These are phyloP conservation scores for Citrus hindsii DNA, from an alignment of 345 rosid species.

Conservation along the genomic window DNA sequence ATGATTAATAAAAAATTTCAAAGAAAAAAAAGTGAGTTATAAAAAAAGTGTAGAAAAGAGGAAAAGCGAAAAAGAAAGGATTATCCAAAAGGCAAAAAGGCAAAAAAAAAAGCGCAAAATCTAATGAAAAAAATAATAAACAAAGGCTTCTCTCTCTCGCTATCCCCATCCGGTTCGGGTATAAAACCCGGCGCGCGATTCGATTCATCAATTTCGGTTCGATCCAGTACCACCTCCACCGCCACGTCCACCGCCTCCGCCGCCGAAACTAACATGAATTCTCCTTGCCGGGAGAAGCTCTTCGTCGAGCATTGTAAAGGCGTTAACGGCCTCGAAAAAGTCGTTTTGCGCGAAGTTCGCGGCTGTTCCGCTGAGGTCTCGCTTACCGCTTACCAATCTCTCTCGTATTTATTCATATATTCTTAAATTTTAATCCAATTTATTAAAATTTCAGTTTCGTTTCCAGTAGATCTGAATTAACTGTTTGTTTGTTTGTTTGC, in stretches of 20 bases:
- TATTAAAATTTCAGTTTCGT: too few species aligned
- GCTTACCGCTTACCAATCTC: too few species aligned
- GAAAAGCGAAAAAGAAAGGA: background rate
- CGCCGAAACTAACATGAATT: background rate
- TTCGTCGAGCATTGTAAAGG: conserved; percentile 58
- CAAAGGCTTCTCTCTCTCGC: background rate
- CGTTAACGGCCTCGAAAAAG: conserved; percentile 66
- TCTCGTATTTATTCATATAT: too few species aligned
- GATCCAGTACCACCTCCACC: background rate
- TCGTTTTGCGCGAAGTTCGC: conserved; percentile 55
- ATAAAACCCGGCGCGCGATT: background rate
- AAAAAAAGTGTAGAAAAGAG: background rate
- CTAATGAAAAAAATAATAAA: background rate
- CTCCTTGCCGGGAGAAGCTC: conserved; percentile 7
- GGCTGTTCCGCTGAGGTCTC: conserved; percentile 72
- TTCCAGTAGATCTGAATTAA: background rate
- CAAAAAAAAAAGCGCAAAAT: background rate
- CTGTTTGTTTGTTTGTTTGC: background rate
- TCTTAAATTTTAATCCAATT: background rate
- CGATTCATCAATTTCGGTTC: background rate
- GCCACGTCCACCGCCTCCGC: too few species aligned
- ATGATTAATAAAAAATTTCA: too few species aligned
- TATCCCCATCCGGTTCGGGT: background rate
- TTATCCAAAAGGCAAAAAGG: background rate
- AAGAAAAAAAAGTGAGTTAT: too few species aligned